These are phyloP conservation scores for Saururus chinensis DNA, from an alignment of 164 flowering plant genomes.

Conservation along the genomic window DNA sequence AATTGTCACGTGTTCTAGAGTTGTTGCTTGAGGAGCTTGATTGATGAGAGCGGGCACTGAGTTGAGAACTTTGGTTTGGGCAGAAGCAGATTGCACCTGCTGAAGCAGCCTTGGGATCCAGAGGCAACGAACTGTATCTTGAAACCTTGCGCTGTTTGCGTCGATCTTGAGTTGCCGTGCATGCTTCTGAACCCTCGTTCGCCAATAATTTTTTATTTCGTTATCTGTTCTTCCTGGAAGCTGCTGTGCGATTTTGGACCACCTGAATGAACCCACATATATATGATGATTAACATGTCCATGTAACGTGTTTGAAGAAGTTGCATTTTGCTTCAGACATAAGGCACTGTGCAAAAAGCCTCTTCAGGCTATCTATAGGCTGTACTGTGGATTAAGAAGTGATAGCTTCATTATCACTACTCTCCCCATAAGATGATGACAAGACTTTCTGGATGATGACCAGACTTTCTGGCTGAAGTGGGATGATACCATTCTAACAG, in stretches of 20 bases:
- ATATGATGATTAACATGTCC: not conserved
- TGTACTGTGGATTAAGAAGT: no score
- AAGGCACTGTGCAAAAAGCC: no score
- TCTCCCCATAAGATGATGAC: no score
- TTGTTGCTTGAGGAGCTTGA: not conserved
- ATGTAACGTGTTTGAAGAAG: no score
- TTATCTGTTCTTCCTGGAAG: constrained; percentile 90
- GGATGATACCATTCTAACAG: no score
- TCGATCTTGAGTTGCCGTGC: constrained; percentile 58
- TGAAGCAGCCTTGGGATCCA: constrained; percentile 70
- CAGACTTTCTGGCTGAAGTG: no score
- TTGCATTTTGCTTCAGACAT: no score
- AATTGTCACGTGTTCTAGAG: no score
- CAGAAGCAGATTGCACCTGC: constrained; percentile 22
- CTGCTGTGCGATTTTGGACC: constrained; percentile 83
- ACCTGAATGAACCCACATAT: constrained; percentile 24
- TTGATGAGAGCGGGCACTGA: constrained; percentile 10
- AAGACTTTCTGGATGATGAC: no score
- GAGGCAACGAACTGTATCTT: constrained; percentile 30
- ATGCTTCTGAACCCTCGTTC: constrained; percentile 80
- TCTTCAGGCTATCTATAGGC: no score
- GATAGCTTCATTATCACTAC: no score
- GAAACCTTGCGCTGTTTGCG: constrained; percentile 40
- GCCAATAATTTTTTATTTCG: constrained; percentile 88
- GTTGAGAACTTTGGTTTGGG: constrained; percentile 4